Evolutionary conservation across 495 filamentous ascomycete genomes (phyloP).

Genomic region (Alectoria sarmentosa): DNA sequence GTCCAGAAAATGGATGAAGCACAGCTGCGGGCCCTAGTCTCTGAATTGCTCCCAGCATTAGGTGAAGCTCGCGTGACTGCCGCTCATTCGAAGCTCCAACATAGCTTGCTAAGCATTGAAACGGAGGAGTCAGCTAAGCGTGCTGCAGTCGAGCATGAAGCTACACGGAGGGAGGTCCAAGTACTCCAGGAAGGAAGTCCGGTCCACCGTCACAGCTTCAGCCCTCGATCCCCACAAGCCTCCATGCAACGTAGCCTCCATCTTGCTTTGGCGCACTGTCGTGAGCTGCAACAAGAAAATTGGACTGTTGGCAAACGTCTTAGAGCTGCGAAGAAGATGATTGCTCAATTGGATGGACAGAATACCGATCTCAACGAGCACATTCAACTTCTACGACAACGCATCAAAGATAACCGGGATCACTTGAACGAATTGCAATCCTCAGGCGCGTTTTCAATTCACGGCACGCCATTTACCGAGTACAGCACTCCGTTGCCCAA

Average conservation of each 20-base stretch:
- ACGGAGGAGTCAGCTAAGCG: slow-evolving; percentile 80
- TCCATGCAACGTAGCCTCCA: slow-evolving; percentile 39
- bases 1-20: slow-evolving; percentile 53
- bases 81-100: slow-evolving; percentile 88
- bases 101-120: slow-evolving; percentile 78
- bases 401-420: slow-evolving; percentile 81
- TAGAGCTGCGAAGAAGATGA: slow-evolving; percentile 64
- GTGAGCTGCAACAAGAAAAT: slow-evolving; percentile 59
- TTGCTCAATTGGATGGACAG: slow-evolving; percentile 61
- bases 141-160: slow-evolving; percentile 86
- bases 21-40: slow-evolving; percentile 55
- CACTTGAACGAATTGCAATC: slow-evolving; percentile 64
- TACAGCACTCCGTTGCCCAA: slow-evolving; percentile 41
- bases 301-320: slow-evolving; percentile 54
- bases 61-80: slow-evolving; percentile 69
- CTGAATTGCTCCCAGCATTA: slow-evolving; percentile 44
- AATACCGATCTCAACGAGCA: slow-evolving; percentile 58
- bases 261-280: slow-evolving; percentile 42
- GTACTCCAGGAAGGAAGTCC: slow-evolving; percentile 57
- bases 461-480: slow-evolving; percentile 44
- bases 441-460: slow-evolving; percentile 41
- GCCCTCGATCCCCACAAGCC: slow-evolving; percentile 33
- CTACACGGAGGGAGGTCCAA: slow-evolving; percentile 85
- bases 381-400: slow-evolving; percentile 64
- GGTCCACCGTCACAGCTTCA: slow-evolving; percentile 38